Evolutionary conservation across 768 basidiomycete genomes (phyloP).

Genomic region (Lanmaoa pseudosensibilis): DNA sequence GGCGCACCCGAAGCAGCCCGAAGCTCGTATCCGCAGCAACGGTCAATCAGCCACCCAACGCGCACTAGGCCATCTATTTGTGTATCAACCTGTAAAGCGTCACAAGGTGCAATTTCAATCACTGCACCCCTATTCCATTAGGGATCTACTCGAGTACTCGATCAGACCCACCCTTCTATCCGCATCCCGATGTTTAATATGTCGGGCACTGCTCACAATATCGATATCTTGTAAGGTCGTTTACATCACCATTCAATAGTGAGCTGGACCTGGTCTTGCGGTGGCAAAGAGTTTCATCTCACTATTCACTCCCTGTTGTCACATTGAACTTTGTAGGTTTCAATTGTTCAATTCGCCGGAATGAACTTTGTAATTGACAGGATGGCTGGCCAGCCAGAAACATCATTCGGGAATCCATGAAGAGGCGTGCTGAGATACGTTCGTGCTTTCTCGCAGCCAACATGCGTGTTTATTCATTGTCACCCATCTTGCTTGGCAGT

Average conservation of each 20-base stretch:
- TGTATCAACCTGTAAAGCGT: too few species aligned
- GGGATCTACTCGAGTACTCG: neutral
- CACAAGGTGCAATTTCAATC: neutral
- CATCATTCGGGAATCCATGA: neutral
- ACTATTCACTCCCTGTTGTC: neutral
- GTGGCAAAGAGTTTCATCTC: neutral
- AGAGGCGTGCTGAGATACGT: neutral
- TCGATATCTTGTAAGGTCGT: neutral
- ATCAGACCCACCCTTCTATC: neutral
- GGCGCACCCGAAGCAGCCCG: neutral
- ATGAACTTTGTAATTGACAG: slow-evolving; percentile 5
- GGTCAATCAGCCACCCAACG: neutral
- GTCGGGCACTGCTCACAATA: neutral
- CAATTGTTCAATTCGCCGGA: neutral
- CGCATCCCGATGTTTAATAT: neutral
- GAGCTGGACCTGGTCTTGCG: neutral
- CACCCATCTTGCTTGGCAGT: neutral
- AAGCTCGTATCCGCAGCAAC: neutral
- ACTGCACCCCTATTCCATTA: neutral
- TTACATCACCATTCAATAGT: neutral
- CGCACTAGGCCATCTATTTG: neutral
- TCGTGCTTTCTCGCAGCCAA: neutral
- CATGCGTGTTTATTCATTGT: neutral
- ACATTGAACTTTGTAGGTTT: slow-evolving; percentile 8
- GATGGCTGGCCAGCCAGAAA: neutral